These are phyloP conservation scores for Camelina laxa DNA, from an alignment of 345 rosid species.

Conservation along the genomic window DNA sequence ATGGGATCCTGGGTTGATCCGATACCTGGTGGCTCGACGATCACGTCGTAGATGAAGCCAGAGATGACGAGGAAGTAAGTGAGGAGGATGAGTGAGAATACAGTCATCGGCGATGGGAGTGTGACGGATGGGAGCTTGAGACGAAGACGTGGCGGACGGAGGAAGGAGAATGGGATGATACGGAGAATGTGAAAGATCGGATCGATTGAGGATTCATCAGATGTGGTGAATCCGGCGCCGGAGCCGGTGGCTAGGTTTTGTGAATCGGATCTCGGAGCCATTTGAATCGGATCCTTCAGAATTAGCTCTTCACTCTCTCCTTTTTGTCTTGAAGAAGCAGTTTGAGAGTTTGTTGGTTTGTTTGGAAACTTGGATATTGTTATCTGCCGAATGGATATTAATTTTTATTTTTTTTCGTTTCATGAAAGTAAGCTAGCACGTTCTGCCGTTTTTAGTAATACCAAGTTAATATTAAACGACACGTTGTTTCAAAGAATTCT, in stretches of 20 bases:
- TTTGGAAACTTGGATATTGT: constrained; percentile 16
- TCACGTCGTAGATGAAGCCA: constrained; percentile 91
- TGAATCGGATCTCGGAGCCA: constrained; percentile 51
- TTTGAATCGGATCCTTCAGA: constrained; percentile 23
- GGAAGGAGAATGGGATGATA: constrained; percentile 67
- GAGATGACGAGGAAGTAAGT: constrained; percentile 96
- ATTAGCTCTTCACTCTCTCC: not conserved
- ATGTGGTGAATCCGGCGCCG: constrained; percentile 18
- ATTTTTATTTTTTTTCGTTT: not conserved
- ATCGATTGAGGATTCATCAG: constrained; percentile 53
- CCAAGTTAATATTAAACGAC: not conserved
- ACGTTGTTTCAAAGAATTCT: not conserved
- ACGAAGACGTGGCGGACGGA: constrained; percentile 90
- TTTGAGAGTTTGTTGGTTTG: not conserved
- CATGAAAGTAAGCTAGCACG: not conserved
- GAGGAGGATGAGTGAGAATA: constrained; percentile 78
- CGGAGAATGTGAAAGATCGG: constrained; percentile 72
- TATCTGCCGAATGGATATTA: not conserved
- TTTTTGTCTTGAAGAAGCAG: not conserved
- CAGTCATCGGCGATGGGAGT: constrained; percentile 91
- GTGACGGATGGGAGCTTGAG: constrained; percentile 81
- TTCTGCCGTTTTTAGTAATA: constrained; percentile 9
- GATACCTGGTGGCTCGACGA: constrained; percentile 97
- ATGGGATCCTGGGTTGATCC: constrained; percentile 88
- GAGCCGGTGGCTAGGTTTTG: constrained; percentile 41